Conservation (phyloP, 2,329 filamentous ascomycete genomes). For the Lasiodiplodia theobromae region DNA sequence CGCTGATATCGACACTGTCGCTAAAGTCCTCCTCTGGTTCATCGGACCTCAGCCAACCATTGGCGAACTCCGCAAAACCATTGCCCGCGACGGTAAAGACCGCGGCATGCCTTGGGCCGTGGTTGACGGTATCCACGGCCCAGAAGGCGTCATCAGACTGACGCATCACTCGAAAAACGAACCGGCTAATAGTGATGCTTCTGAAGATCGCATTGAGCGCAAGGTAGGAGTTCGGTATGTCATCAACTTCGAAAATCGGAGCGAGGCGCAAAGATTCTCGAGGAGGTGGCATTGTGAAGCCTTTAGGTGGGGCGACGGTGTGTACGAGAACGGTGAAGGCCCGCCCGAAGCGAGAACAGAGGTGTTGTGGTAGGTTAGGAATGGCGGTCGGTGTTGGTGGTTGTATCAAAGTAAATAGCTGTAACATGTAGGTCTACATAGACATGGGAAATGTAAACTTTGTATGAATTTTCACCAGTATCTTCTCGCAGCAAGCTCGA, state of each 20-base stretch:
- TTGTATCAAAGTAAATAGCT: neutral
- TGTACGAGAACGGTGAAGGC: constrained; percentile 10
- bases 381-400: neutral
- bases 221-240: constrained; percentile 58
- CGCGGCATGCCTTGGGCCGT: constrained; percentile 46
- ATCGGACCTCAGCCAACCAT: constrained; percentile 44
- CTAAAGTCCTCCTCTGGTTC: constrained; percentile 38
- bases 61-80: constrained; percentile 39
- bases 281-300: constrained; percentile 59
- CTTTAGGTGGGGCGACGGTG: neutral
- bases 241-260: constrained; percentile 62
- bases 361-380: constrained; percentile 16
- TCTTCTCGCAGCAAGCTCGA: no score
- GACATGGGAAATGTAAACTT: neutral
- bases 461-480: neutral
- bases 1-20: neutral
- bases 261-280: constrained; percentile 62
- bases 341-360: constrained; percentile 15
- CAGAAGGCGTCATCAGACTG: constrained; percentile 34
- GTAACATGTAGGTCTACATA: neutral
- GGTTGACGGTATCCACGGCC: constrained; percentile 37
- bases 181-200: neutral
- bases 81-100: constrained; percentile 41
- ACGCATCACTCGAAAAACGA: neutral
- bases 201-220: constrained; percentile 40